Percentiles rank a stretch among this genome's conserved stretches.
Conservation (phyloP, 495 filamentous ascomycete species). For the Aspergillus olivimuriae region DNA sequence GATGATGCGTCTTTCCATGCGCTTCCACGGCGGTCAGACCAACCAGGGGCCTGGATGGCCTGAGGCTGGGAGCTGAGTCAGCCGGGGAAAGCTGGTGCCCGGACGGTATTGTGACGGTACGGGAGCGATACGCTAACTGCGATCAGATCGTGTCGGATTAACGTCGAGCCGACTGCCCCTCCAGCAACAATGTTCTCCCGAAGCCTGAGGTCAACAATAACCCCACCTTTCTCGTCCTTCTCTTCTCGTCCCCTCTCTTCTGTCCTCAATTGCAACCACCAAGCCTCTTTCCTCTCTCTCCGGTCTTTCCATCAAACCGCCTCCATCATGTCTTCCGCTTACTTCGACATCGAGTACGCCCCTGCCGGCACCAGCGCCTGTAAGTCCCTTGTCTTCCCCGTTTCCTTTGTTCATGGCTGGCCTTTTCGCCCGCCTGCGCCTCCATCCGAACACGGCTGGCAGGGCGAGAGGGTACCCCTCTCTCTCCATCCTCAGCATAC, state of each 20-base stretch:
- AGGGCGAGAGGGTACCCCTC: no score
- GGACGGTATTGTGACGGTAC: no score
- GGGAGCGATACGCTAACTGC: conserved; percentile 4
- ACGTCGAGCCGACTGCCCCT: conserved; percentile 28
- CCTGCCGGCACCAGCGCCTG: conserved; percentile 53
- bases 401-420: not conserved
- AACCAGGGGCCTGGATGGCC: not conserved
- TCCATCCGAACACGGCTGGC: no score
- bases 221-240: conserved; percentile 39
- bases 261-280: conserved; percentile 37
- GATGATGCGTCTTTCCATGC: no score
- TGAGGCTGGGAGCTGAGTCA: not conserved
- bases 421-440: not conserved
- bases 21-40: no score
- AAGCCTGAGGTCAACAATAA: conserved; percentile 38
- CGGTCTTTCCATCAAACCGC: conserved; percentile 59
- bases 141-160: conserved; percentile 14
- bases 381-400: conserved; percentile 26
- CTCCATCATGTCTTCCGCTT: conserved; percentile 60
- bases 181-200: conserved; percentile 48
- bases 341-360: conserved; percentile 57
- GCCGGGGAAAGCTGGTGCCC: not conserved
- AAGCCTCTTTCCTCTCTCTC: conserved; percentile 34
- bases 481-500: not conserved
- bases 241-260: conserved; percentile 40